Percentiles rank a stretch among this genome's conserved stretches.
Conservation (phyloP, 2,329 filamentous ascomycete species). For the Simplicillium aogashimaense region DNA sequence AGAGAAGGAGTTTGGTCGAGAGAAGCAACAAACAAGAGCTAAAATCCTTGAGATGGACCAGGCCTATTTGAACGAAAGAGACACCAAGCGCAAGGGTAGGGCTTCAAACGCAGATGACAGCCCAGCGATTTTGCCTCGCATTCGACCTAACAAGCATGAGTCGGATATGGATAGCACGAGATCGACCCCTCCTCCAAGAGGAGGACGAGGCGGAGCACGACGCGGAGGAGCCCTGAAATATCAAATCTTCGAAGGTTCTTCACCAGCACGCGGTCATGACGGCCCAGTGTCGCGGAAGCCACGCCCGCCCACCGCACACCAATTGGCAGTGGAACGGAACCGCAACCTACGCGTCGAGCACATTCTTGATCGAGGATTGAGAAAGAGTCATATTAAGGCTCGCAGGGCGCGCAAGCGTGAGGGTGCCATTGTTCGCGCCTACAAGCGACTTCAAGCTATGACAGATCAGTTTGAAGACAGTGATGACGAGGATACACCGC, state of each 20-base stretch:
- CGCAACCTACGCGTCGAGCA: conserved; percentile 72
- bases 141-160: conserved; percentile 52
- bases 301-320: conserved; percentile 70
- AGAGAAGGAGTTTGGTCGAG: conserved; percentile 60
- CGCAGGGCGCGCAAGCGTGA: conserved; percentile 53
- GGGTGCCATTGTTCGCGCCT: conserved; percentile 57
- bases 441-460: conserved; percentile 50
- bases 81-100: conserved; percentile 41
- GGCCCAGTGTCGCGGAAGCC: conserved; percentile 51
- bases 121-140: conserved; percentile 50
- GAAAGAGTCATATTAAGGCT: conserved; percentile 53
- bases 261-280: conserved; percentile 46
- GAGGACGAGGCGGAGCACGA: conserved; percentile 19
- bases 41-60: conserved; percentile 69
- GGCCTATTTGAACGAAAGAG: conserved; percentile 53
- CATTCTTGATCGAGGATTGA: conserved; percentile 66
- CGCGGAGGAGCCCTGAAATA: conserved; percentile 43
- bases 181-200: conserved; percentile 30
- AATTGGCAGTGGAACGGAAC: conserved; percentile 71
- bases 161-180: conserved; percentile 34
- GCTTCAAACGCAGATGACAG: conserved; percentile 37
- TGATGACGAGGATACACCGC: conserved; percentile 43
- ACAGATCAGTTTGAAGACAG: conserved; percentile 50
- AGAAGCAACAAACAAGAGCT: conserved; percentile 65
- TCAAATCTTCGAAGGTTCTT: conserved; percentile 50